phyloP scores from a whole-genome alignment of 2,329 filamentous ascomycete species.

The Aspergillus brasiliensis region DNA sequence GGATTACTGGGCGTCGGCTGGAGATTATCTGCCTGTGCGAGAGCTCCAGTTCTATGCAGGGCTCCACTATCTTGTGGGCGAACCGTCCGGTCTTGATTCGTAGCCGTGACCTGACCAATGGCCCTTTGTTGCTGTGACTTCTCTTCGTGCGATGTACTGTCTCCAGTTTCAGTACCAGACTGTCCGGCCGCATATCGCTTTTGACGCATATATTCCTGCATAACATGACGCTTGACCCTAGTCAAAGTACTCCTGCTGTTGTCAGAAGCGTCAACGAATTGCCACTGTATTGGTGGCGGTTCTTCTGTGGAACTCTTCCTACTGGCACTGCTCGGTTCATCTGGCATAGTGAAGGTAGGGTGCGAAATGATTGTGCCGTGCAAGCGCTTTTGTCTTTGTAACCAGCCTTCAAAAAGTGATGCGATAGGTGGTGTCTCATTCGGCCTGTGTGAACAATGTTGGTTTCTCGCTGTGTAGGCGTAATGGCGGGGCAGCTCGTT shows the following conservation, averaged over 20 bases:
- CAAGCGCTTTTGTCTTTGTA: no score
- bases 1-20: neutral
- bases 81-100: neutral
- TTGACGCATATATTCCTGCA: slow-evolving; percentile 47
- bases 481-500: no score
- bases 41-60: neutral
- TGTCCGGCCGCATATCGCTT: slow-evolving; percentile 30
- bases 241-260: slow-evolving; percentile 41
- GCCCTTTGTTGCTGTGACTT: slow-evolving; percentile 15
- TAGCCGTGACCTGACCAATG: neutral
- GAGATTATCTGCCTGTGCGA: neutral
- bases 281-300: slow-evolving; percentile 32
- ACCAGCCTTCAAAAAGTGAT: neutral
- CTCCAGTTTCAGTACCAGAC: neutral
- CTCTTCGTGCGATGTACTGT: slow-evolving; percentile 11
- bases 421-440: neutral
- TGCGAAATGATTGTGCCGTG: neutral
- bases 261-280: slow-evolving; percentile 45
- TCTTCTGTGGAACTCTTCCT: slow-evolving; percentile 10
- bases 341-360: slow-evolving; percentile 18
- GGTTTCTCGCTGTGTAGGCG: no score
- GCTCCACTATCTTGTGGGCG: neutral
- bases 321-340: slow-evolving; percentile 6
- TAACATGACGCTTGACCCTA: slow-evolving; percentile 47
- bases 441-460: no score